phyloP scores from a whole-genome alignment of 176 grass and related monocot genomes.

The Urochloa ruziziensis region DNA sequence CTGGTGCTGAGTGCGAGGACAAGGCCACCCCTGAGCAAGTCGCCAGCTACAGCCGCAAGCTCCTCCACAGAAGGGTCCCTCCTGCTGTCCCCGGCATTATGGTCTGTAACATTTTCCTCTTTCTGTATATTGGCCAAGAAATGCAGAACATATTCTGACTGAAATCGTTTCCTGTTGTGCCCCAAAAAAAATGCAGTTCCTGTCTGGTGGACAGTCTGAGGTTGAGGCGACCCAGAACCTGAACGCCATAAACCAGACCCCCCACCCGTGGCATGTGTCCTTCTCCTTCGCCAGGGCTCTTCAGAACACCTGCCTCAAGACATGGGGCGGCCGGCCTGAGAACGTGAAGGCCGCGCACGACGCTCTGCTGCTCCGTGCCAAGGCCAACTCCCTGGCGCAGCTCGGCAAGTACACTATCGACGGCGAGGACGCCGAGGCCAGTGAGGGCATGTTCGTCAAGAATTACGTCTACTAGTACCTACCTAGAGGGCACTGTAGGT shows the following conservation, averaged over 20 bases:
- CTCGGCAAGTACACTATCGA: conserved; percentile 92
- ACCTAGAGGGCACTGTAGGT: conserved; percentile 43
- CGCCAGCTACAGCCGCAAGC: conserved; percentile 81
- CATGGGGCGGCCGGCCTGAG: conserved; percentile 81
- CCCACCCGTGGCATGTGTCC: conserved; percentile 95
- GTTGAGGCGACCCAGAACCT: conserved; percentile 94
- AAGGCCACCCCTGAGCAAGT: conserved; percentile 77
- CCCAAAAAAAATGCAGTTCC: conserved; percentile 58
- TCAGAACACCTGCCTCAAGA: conserved; percentile 99
- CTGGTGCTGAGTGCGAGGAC: conserved; percentile 83
- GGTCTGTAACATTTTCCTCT: conserved; percentile 32
- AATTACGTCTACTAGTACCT: conserved; percentile 76
- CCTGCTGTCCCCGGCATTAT: conserved; percentile 93
- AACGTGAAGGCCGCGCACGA: conserved; percentile 88
- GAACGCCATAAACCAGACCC: conserved; percentile 94
- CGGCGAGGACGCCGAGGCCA: conserved; percentile 77
- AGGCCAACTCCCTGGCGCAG: conserved; percentile 91
- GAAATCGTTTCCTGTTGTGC: neutral
- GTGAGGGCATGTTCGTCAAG: conserved; percentile 93
- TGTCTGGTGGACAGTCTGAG: conserved; percentile 95
- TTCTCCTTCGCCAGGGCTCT: conserved; percentile 94
- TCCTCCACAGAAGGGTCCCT: conserved; percentile 92
- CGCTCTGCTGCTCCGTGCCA: conserved; percentile 72
- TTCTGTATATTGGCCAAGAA: neutral
- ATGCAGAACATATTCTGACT: neutral